A percentile compares a stretch with the other conserved stretches of the same genome.
phyloP scores from a whole-genome alignment of 2,329 filamentous ascomycete species.

The Sclerotinia glacialis region DNA sequence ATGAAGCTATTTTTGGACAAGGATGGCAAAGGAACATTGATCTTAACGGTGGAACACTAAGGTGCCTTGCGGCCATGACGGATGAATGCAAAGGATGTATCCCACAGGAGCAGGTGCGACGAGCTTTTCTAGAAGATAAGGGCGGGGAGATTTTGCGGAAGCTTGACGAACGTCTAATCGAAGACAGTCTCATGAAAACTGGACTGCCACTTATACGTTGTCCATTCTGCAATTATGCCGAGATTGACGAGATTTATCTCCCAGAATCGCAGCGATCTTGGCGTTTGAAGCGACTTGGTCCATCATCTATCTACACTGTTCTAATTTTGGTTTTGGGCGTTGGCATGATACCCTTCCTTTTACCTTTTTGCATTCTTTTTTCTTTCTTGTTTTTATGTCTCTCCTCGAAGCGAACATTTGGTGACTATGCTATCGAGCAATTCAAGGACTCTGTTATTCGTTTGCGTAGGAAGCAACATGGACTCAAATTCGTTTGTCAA shows the following conservation, averaged over 20 bases:
- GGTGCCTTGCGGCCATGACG: conserved; percentile 74
- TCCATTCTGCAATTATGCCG: conserved; percentile 88
- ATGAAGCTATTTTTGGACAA: conserved; percentile 89
- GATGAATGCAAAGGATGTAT: conserved; percentile 74
- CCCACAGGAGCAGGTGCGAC: conserved; percentile 64
- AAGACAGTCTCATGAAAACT: conserved; percentile 71
- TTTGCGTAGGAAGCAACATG: conserved; percentile 66
- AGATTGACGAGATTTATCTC: conserved; percentile 75
- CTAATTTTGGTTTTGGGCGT: conserved; percentile 52
- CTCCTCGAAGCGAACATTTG: conserved; percentile 45
- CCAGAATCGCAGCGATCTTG: conserved; percentile 54
- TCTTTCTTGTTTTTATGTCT: conserved; percentile 47
- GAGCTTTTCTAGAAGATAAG: conserved; percentile 67
- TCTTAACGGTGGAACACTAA: conserved; percentile 67
- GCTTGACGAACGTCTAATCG: conserved; percentile 75
- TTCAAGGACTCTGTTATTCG: conserved; percentile 62
- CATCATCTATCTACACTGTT: conserved; percentile 38
- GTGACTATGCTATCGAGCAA: conserved; percentile 45
- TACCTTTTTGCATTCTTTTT: conserved; percentile 51
- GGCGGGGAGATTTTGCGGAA: conserved; percentile 68
- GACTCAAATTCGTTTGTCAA: conserved; percentile 74
- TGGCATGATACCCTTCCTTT: conserved; percentile 54
- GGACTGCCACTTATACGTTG: conserved; percentile 76
- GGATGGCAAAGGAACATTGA: conserved; percentile 83
- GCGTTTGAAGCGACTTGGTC: conserved; percentile 53